A percentile compares a stretch with the other conserved stretches of the same genome.
Conservation (phyloP, 345 rosid genomes). For the Euphorbia tirucalli region DNA sequence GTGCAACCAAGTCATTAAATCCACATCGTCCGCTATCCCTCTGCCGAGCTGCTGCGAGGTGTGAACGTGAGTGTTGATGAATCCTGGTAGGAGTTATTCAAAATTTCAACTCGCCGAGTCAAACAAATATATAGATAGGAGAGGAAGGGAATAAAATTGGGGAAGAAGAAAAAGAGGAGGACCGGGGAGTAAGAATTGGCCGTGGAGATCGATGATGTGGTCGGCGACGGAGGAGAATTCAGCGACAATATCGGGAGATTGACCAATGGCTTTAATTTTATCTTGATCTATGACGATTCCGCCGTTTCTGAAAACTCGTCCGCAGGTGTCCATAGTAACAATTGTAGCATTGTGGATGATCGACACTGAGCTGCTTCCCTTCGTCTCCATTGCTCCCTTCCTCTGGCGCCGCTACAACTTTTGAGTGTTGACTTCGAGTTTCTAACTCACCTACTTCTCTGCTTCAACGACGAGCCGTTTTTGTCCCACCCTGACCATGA, state of each 20-base stretch:
- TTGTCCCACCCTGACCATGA: too few relatives aligned
- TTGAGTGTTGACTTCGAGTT: neutral
- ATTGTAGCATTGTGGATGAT: constrained; percentile 46
- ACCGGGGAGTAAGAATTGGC: constrained; percentile 65
- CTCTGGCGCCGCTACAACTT: neutral
- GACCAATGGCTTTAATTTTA: constrained; percentile 56
- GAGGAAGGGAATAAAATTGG: neutral
- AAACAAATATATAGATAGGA: neutral
- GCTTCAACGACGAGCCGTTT: neutral
- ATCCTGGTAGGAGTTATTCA: constrained; percentile 27
- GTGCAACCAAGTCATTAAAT: constrained; percentile 65
- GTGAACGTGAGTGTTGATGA: constrained; percentile 67
- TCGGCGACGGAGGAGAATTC: constrained; percentile 35
- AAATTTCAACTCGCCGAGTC: neutral
- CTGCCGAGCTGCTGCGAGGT: constrained; percentile 68
- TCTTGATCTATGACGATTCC: constrained; percentile 43
- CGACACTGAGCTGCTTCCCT: constrained; percentile 11
- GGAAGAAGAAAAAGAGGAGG: neutral
- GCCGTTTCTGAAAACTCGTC: constrained; percentile 49
- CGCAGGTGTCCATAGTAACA: constrained; percentile 50
- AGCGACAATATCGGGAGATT: constrained; percentile 41
- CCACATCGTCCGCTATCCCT: constrained; percentile 72
- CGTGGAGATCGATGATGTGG: constrained; percentile 47
- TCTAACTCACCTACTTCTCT: neutral
- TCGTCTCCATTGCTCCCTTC: constrained; percentile 21